Base-by-base conservation (phyloP, 106 monocot species). In the Acanthochlamys bracteata region DNA sequence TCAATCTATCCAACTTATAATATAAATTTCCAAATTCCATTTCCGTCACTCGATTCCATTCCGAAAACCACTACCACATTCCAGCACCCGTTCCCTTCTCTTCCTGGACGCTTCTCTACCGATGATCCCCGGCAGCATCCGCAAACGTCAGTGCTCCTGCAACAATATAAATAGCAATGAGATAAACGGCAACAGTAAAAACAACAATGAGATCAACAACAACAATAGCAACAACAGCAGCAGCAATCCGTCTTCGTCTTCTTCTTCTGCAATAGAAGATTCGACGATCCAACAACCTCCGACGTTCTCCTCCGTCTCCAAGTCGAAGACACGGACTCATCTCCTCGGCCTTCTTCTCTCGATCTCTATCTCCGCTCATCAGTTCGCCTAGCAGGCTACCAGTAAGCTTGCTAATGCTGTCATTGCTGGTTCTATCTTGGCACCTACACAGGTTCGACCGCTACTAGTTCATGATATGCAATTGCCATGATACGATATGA, bases 281-380 rank as follows among this genome's bases (percentile, higher is more conserved):
- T 83, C 78, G 80, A 84, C 72, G 84, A 87, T 58, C 33, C 79
- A 21, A 20, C 82, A 55, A 66, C 77, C 47, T 68, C 84, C 41
- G 86, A 84, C 79, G 74, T 80, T 65, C 52, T 82, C 74, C 79
- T 91, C 55, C 71, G 64, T 60, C 84, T 81, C 72, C 68, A 72
- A 42, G 64, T 82, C 43, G 76, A 79, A 40, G 55, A 59, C 66
- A 24, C 65, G 65, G 43, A 11, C 47, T n/a, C 71, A 24, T 45
- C n/a, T 20, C 12, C 13, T 7, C 24, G 21, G 10, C 13, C 46
- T 23, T 45, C 65, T 14, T 55, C 46, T 43, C 80, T 95, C 67
- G 83, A 89, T 22, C 82, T 96, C 33, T 71, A 90, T 66, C 86
- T 91, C 73, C 80, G 78, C 26, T 96, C 95, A n/a, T n/a, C n/a